Evolutionary conservation across 257 asterid genomes (phyloP).

Genomic region (Ligustrum vulgare): DNA sequence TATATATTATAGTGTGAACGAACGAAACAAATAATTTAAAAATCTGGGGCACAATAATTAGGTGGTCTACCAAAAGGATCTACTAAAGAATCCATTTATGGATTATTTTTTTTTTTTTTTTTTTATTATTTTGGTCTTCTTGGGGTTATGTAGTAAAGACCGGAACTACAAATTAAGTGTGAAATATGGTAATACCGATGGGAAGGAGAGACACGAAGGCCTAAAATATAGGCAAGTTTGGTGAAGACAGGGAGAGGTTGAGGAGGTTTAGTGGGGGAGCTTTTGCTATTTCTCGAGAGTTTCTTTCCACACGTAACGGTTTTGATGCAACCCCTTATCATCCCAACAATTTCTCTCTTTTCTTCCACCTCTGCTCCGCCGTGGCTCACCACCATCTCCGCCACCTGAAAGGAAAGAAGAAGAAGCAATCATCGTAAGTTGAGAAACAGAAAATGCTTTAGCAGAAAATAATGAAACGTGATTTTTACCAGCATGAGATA

Average conservation of each 20-base stretch:
- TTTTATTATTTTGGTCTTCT: too few relatives aligned
- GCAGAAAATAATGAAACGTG: background rate
- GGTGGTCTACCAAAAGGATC: constrained; percentile 11
- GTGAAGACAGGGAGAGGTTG: constrained; percentile 55
- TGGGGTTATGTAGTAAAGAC: background rate
- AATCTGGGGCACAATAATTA: constrained; percentile 4
- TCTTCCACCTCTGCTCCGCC: constrained; percentile 33
- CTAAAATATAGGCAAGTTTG: constrained; percentile 81
- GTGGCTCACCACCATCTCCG: constrained; percentile 57
- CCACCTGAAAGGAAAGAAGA: constrained; percentile 45
- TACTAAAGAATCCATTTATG: constrained; percentile 19
- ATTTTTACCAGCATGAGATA: constrained; percentile 73
- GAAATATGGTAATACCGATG: constrained; percentile 52
- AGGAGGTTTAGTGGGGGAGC: constrained; percentile 16
- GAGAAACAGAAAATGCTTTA: background rate
- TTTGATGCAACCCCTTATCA: constrained; percentile 84
- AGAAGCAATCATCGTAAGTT: background rate
- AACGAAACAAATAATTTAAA: background rate
- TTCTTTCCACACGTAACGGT: constrained; percentile 80
- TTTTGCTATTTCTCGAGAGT: constrained; percentile 30
- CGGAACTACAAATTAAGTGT: background rate
- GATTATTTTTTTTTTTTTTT: background rate
- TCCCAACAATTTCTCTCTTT: constrained; percentile 67
- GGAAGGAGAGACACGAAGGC: constrained; percentile 90
- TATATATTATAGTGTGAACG: background rate